Base-by-base conservation (phyloP, 768 basidiomycete species). In the Gautieria morchelliformis region DNA sequence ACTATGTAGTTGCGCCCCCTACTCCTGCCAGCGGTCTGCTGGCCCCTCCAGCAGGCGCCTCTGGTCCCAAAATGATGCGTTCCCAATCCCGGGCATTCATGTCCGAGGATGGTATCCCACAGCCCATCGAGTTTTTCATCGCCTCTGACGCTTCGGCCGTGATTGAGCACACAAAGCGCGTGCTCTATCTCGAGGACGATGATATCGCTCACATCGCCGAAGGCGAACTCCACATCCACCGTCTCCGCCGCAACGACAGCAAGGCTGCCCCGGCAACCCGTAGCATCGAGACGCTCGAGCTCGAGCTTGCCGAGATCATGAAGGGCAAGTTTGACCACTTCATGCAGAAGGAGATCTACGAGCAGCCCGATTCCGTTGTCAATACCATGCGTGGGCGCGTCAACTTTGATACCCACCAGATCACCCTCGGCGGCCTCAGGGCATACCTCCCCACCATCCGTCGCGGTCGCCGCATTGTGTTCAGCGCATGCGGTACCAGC, bases 311-410 rank as follows among this genome's bases (percentile, higher is more conserved):
- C n/a, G 96, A 95, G 63, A 98, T 99, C 75, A 98, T 98, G 96
- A 99, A 99, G 80, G 96, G 96, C 68, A 92, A 93, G 72, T 99
- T 98, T 70, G 92, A 92, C 68, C 94, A 95, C 69, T 99, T 99
- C 76, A 99, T 99, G 96, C 95, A 98, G 71, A 99, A 99, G 77
- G 96, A 99, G 72, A 97, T 97, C 65, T 97, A 93, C 77, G 91
- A 97, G 69, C 95, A 98, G 71, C 95, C 96, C 52, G 96, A 99
- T 68, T 95, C 93, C 27, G 96, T 98, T 61, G 93, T 98, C 73
- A 99, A 99, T 81, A 99, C 96, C 52, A 99, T 99, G 96, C 89
- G 96, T 81, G 96, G 96, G 60, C 93, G 96, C 64, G 89, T 99
- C 77, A 98, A 96, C 80, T 99, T 99, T 64, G 96, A 98, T 68